Base-by-base conservation (phyloP, 345 rosid genomes). In the Aegle marmelos region DNA sequence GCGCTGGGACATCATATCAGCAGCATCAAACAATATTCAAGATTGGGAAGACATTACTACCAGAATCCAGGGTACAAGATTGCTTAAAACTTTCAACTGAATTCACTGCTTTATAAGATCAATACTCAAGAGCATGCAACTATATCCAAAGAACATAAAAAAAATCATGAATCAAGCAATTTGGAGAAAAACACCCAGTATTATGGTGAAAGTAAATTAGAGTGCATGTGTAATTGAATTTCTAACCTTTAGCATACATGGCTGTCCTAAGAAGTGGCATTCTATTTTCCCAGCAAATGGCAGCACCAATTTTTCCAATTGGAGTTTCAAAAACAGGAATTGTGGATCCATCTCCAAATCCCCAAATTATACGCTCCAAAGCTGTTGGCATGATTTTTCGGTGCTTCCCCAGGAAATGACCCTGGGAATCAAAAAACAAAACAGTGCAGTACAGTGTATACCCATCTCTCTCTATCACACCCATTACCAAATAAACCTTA, bases 211-310 rank as follows among this genome's bases (percentile, higher is more conserved):
- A 24, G 21, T 4, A 19, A 11, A 30, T 25, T 16, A 28, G 7
- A 30, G 6, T 13, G 58, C 9, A 28, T 22, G 31, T 10, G 37
- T 39, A 72, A 28, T 65, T 57, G 19, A 62, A 76, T 58, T 31
- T 72, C 88, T 76, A 82, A 91, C 99, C 98, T 92, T 93, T 90
- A 64, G 86, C 97, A 86, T 92, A 95, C 93, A 95, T 87, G 27
- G 99, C 99, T 50, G 95, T 92, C 84, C 98, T 88, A 24, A 92
- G 88, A 76, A 94, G 92, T 14, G 99, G 99, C 98, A 95, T 95
- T 84, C 90, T 87, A 77, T 93, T 95, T 73, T 95, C 97, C 98
- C 98, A 95, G 81, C 97, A 95, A 74, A 95, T 88, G 54, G 96
- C 98, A 68, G 96, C 97, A 28, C 98, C 98, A 0, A 95, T 90